phyloP scores from a whole-genome alignment of 225 moss, liverwort and hornwort species.

The Pseudisothecium myosuroides region DNA sequence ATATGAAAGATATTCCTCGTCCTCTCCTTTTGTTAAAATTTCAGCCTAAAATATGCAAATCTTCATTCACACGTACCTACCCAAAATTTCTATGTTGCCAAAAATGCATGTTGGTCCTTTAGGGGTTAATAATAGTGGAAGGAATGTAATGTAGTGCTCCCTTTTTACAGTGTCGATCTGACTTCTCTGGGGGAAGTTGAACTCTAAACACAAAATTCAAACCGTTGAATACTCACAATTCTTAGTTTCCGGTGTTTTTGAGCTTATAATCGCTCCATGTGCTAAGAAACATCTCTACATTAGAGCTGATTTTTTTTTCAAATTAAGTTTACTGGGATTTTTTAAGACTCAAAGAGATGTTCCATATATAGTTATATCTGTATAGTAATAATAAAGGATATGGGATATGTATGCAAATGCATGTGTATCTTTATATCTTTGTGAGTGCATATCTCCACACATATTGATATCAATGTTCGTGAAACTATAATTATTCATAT shows the following conservation, averaged over 20 bases:
- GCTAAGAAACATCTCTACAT: background rate
- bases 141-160: background rate
- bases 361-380: background rate
- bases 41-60: too few species aligned
- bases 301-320: background rate
- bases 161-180: too few species aligned
- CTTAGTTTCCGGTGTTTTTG: too few species aligned
- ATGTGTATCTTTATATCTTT: background rate
- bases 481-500: background rate
- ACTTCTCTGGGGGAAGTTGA: background rate
- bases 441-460: accelerated
- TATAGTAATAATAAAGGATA: background rate
- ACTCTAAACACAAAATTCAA: background rate
- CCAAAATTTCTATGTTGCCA: too few species aligned
- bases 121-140: too few species aligned
- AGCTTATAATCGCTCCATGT: background rate
- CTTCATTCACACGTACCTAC: too few species aligned
- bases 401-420: accelerated
- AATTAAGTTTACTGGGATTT: background rate
- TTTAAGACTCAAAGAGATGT: background rate
- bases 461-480: background rate
- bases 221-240: accelerated
- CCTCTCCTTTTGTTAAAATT: too few species aligned
- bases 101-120: too few species aligned
- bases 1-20: too few species aligned